Conservation (phyloP, 768 basidiomycete genomes). For the Trametes gibbosa region DNA sequence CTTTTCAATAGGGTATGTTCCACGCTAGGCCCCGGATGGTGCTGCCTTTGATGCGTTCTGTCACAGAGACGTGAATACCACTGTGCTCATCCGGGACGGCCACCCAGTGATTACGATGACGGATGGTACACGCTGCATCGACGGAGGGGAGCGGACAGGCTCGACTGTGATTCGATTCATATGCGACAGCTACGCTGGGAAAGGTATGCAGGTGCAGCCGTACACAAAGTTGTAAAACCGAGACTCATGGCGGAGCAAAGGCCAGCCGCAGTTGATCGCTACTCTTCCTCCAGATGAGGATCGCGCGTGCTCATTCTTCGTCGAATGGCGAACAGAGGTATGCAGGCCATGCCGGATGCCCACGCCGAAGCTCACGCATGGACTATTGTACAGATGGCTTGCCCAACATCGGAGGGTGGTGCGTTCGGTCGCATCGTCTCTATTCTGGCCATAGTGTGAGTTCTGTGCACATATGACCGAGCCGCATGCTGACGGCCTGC, state of each 20-base stretch:
- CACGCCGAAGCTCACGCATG: neutral
- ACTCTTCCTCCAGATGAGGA: conserved; percentile 70
- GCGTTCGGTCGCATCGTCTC: conserved; percentile 51
- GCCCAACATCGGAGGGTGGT: conserved; percentile 60
- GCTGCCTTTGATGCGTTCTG: neutral
- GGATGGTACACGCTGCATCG: conserved; percentile 63
- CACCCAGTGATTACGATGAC: conserved; percentile 55
- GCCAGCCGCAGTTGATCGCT: conserved; percentile 55
- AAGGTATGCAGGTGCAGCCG: conserved; percentile 37
- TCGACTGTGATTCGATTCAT: conserved; percentile 74
- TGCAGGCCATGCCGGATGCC: conserved; percentile 15
- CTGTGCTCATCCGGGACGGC: conserved; percentile 50
- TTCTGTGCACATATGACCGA: conserved; percentile 14
- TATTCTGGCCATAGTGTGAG: conserved; percentile 59
- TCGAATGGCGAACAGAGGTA: conserved; percentile 86
- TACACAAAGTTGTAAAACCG: neutral
- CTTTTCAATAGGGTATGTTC: conserved; percentile 66
- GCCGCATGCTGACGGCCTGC: conserved; percentile 4
- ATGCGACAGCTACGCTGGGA: conserved; percentile 64
- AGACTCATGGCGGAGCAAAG: conserved; percentile 24
- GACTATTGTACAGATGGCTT: conserved; percentile 53
- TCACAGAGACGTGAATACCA: conserved; percentile 63
- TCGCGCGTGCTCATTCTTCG: conserved; percentile 68
- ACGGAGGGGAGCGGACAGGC: conserved; percentile 44
- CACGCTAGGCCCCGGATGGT: neutral